Evolutionary conservation across 1,284 basidiomycete genomes (phyloP).

Genomic region (Ceratorhiza oryzae-sativae): DNA sequence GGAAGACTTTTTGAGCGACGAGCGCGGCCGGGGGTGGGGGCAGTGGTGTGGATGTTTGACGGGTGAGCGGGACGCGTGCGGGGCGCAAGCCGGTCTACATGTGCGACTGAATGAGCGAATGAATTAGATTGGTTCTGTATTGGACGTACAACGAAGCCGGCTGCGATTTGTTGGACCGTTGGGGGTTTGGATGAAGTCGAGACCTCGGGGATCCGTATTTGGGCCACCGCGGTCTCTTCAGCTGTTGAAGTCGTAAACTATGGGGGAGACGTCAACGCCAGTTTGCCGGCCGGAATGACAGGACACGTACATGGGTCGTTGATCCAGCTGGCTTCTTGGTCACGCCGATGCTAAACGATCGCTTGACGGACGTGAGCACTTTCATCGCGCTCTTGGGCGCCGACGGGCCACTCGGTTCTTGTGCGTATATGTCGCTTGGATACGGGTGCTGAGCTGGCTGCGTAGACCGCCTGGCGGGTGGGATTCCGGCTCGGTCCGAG

Average conservation of each 20-base stretch:
- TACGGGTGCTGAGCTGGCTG: not conserved
- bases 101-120: not conserved
- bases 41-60: not conserved
- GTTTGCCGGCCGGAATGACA: not conserved
- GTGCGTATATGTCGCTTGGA: not conserved
- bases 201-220: slow-evolving; percentile 7
- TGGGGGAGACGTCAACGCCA: not conserved
- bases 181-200: not conserved
- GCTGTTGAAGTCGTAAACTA: slow-evolving; percentile 11
- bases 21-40: slow-evolving; percentile 16
- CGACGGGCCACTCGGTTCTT: slow-evolving; percentile 3
- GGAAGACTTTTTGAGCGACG: slow-evolving; percentile 23
- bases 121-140: not conserved
- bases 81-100: slow-evolving; percentile 20
- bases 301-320: not conserved
- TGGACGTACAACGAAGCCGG: slow-evolving; percentile 24
- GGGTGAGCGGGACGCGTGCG: not conserved
- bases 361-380: slow-evolving; percentile 21
- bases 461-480: not conserved
- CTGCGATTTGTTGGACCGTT: slow-evolving; percentile 34
- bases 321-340: slow-evolving; percentile 16
- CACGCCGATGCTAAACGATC: slow-evolving; percentile 16
- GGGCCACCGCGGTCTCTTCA: slow-evolving; percentile 19
- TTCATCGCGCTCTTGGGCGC: slow-evolving; percentile 13
- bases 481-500: slow-evolving; percentile 8